Conservation (phyloP, 805 yeast genomes). For the Isabelozyma pseudorhagii region DNA sequence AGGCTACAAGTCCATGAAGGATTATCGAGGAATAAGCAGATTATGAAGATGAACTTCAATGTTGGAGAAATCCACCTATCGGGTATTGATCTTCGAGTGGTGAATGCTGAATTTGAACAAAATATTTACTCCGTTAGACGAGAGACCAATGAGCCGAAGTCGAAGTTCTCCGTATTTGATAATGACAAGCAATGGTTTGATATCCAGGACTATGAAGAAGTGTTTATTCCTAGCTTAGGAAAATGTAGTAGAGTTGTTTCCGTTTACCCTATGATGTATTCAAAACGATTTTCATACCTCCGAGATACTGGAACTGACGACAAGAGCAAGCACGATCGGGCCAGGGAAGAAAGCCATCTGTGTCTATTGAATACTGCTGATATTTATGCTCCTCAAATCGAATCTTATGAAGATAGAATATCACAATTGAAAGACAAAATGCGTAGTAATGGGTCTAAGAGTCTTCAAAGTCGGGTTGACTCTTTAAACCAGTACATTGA, state of each 20-base stretch:
- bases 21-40: constrained; percentile 44
- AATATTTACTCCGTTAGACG: constrained; percentile 15
- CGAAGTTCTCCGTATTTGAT: constrained; percentile 43
- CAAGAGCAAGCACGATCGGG: constrained; percentile 12
- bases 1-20: constrained; percentile 37
- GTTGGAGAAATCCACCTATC: constrained; percentile 59
- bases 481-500: constrained; percentile 16
- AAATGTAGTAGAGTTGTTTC: constrained; percentile 39
- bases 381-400: constrained; percentile 25
- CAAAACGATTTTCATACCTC: constrained; percentile 68
- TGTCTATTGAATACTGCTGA: constrained; percentile 25
- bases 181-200: constrained; percentile 62
- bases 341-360: constrained; percentile 26
- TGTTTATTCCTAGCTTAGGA: constrained; percentile 39
- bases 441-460: constrained; percentile 6
- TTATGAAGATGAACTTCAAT: constrained; percentile 58
- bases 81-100: constrained; percentile 57
- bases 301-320: constrained; percentile 45
- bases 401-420: constrained; percentile 22
- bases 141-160: constrained; percentile 2
- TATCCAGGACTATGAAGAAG: constrained; percentile 57
- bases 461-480: constrained; percentile 14
- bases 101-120: constrained; percentile 46
- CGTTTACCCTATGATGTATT: constrained; percentile 59
- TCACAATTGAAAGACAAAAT: constrained; percentile 18